phyloP scores from a whole-genome alignment of 495 filamentous ascomycete genomes.

The Talaromyces borbonicus region DNA sequence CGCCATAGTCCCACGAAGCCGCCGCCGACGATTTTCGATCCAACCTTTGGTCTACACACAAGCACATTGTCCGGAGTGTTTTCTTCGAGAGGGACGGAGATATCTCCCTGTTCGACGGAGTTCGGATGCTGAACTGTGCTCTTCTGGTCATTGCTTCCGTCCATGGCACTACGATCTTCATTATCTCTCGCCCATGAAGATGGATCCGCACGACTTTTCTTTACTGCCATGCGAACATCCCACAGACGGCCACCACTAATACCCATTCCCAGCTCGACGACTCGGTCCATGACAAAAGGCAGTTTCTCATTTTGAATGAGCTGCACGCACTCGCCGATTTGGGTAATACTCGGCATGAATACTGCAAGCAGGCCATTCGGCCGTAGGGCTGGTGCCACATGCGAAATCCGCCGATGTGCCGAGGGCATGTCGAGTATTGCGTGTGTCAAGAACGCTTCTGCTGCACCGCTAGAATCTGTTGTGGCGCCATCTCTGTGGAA shows the following conservation, averaged over 20 bases:
- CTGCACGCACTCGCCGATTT: conserved; percentile 54
- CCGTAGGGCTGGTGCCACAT: conserved; percentile 46
- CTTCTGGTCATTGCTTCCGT: background rate
- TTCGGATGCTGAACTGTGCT: background rate
- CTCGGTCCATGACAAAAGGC: conserved; percentile 48
- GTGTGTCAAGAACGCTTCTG: conserved; percentile 52
- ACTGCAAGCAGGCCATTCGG: conserved; percentile 53
- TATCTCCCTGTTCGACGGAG: background rate
- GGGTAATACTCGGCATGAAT: conserved; percentile 68
- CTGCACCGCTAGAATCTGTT: too few species aligned
- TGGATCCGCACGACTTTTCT: conserved; percentile 34
- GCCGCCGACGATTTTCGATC: conserved; percentile 50
- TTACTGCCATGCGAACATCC: conserved; percentile 51
- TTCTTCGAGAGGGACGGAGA: conserved; percentile 5
- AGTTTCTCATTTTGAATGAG: conserved; percentile 39
- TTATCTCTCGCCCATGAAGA: conserved; percentile 20
- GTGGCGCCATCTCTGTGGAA: conserved; percentile 11
- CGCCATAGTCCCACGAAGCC: conserved; percentile 66
- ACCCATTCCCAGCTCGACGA: conserved; percentile 52
- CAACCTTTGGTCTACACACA: conserved; percentile 62
- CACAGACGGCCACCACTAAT: conserved; percentile 50
- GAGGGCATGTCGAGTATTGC: conserved; percentile 63
- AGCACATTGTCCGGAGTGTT: conserved; percentile 36
- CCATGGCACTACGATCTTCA: background rate
- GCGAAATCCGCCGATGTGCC: conserved; percentile 46